A percentile compares a stretch with the other conserved stretches of the same genome.
These are phyloP conservation scores for Venturia pyrina DNA, from an alignment of 2,329 filamentous ascomycete species.

Conservation along the genomic window DNA sequence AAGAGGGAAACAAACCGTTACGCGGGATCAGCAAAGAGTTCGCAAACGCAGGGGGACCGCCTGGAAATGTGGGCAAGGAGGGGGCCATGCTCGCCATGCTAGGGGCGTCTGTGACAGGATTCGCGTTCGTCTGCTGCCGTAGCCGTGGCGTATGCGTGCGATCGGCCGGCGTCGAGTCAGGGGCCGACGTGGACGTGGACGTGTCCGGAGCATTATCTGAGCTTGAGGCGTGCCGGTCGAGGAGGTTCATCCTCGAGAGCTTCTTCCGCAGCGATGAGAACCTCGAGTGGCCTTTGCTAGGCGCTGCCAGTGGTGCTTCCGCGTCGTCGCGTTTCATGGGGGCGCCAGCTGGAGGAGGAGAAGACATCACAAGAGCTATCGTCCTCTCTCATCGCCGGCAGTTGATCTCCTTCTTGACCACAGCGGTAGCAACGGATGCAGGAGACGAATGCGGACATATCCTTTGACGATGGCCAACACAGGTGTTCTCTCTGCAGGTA, in stretches of 20 bases:
- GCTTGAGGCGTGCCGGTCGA: not conserved
- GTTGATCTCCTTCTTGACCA: not conserved
- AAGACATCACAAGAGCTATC: not conserved
- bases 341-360: not conserved
- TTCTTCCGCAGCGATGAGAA: not conserved
- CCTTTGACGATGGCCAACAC: not conserved
- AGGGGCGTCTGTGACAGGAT: not conserved
- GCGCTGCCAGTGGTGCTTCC: not conserved
- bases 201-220: not conserved
- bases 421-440: not conserved
- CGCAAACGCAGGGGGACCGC: not conserved
- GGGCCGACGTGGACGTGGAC: not conserved
- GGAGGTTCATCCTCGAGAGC: not conserved
- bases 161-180: not conserved
- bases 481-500: not conserved
- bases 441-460: not conserved
- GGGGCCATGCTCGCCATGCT: not conserved
- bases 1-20: conserved; percentile 3
- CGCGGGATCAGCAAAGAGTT: not conserved
- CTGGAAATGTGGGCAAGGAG: not conserved
- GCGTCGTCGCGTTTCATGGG: not conserved
- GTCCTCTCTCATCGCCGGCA: not conserved
- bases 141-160: not conserved
- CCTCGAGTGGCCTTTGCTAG: not conserved
- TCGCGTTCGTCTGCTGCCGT: not conserved